phyloP scores from a whole-genome alignment of 257 asterid species.

The Salvia rosmarinus region DNA sequence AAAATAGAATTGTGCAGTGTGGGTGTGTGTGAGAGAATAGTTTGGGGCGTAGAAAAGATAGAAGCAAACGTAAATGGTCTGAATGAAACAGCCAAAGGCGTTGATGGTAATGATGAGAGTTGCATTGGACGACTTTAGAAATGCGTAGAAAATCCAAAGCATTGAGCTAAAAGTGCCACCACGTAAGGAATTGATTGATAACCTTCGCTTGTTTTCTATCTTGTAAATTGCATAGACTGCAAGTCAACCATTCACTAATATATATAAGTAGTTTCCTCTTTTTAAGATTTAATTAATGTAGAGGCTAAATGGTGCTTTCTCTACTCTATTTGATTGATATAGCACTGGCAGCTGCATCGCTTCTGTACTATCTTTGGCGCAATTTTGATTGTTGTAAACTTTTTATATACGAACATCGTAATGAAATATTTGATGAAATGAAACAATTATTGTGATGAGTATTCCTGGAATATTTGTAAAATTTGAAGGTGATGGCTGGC shows the following conservation, averaged over 20 bases:
- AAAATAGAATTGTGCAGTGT: not conserved
- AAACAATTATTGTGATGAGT: too few relatives aligned
- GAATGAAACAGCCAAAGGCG: conserved; percentile 51
- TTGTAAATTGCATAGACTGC: conserved; percentile 52
- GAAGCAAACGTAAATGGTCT: conserved; percentile 43
- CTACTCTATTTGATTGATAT: not conserved
- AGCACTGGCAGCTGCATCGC: not conserved
- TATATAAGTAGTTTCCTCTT: too few relatives aligned
- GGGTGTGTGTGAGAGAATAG: not conserved
- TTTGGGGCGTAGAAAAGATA: conserved; percentile 52
- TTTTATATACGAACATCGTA: too few relatives aligned
- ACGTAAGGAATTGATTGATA: conserved; percentile 55
- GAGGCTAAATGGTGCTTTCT: not conserved
- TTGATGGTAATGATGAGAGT: conserved; percentile 60
- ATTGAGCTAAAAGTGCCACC: conserved; percentile 54
- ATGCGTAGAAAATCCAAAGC: conserved; percentile 64
- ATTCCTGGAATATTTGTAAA: not conserved
- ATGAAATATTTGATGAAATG: too few relatives aligned
- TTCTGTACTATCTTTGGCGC: not conserved
- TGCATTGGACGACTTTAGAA: conserved; percentile 39
- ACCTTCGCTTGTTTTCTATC: conserved; percentile 49
- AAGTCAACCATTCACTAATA: not conserved
- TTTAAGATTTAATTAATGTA: too few relatives aligned
- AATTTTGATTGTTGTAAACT: not conserved
- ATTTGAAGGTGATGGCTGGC: not conserved